Conservation (phyloP, 176 grass and related monocot species). For the Oryza punctata region DNA sequence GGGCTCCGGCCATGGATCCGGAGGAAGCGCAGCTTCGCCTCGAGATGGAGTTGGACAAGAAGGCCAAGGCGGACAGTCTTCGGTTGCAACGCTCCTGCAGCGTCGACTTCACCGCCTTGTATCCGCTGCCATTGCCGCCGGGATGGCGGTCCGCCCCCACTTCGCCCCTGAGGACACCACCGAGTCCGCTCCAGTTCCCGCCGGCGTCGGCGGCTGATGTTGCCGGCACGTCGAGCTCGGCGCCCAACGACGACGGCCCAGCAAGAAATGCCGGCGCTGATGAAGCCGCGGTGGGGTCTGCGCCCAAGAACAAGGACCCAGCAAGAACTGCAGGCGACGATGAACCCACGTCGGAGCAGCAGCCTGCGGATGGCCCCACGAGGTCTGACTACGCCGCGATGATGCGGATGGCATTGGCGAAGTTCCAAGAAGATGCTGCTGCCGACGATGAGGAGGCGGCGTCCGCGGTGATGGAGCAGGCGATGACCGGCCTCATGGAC, state of each 20-base stretch:
- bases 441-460: constrained; percentile 6
- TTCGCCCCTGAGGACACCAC: not conserved
- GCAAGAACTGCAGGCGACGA: not conserved
- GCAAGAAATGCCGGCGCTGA: too few relatives aligned
- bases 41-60: too few relatives aligned
- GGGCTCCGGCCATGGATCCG: too few relatives aligned
- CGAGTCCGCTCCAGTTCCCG: not conserved
- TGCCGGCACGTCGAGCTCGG: not conserved
- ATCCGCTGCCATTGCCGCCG: too few relatives aligned
- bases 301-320: not conserved
- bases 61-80: too few relatives aligned
- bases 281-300: too few relatives aligned
- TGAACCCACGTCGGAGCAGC: not conserved
- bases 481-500: constrained; percentile 47
- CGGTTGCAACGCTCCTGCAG: too few relatives aligned
- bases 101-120: too few relatives aligned
- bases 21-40: too few relatives aligned
- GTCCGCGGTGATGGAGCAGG: constrained; percentile 39
- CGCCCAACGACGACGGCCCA: too few relatives aligned
- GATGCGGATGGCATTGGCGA: constrained; percentile 32
- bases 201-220: too few relatives aligned
- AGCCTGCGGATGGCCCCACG: not conserved
- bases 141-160: not conserved
- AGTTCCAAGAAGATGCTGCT: constrained; percentile 1
- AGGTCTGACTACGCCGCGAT: constrained; percentile 19